Evolutionary conservation across 163 green algal species (phyloP).

Genomic region (Prototheca wickerhamii): DNA sequence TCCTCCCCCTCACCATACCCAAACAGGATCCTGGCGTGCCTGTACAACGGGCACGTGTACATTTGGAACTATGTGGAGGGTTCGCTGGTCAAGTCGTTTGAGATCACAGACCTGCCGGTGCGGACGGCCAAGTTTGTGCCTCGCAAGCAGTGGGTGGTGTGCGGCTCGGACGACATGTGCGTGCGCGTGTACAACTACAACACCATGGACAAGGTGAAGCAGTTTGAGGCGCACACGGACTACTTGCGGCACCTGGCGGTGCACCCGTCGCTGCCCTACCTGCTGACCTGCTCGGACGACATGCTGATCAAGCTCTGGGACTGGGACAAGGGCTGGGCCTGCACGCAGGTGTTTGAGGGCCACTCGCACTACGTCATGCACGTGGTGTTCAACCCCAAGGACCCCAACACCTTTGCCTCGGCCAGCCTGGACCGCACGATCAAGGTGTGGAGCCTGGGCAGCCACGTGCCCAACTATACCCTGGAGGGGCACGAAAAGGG

Average conservation of each 20-base stretch:
- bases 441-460: constrained; percentile 94
- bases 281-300: constrained; percentile 93
- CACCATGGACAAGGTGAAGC: constrained; percentile 92
- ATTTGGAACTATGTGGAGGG: constrained; percentile 96
- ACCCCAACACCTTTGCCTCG: constrained; percentile 98
- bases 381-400: constrained; percentile 97
- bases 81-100: constrained; percentile 96
- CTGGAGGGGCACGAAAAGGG: constrained; percentile 98
- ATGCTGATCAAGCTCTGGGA: constrained; percentile 99
- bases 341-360: constrained; percentile 92
- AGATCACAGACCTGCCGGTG: constrained; percentile 94
- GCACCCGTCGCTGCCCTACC: constrained; percentile 84
- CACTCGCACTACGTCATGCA: constrained; percentile 99
- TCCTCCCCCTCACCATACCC: background rate
- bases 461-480: constrained; percentile 93
- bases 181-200: constrained; percentile 99
- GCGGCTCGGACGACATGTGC: constrained; percentile 94
- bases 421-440: constrained; percentile 93
- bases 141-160: constrained; percentile 96
- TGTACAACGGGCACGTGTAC: constrained; percentile 96
- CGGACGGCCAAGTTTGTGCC: constrained; percentile 92
- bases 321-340: constrained; percentile 91
- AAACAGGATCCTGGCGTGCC: constrained; percentile 84
- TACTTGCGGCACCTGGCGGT: constrained; percentile 95
- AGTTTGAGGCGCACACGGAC: constrained; percentile 96